Percentiles rank a stretch among this genome's conserved stretches.
phyloP scores from a whole-genome alignment of 345 rosid genomes.

The Populus pruinosa region DNA sequence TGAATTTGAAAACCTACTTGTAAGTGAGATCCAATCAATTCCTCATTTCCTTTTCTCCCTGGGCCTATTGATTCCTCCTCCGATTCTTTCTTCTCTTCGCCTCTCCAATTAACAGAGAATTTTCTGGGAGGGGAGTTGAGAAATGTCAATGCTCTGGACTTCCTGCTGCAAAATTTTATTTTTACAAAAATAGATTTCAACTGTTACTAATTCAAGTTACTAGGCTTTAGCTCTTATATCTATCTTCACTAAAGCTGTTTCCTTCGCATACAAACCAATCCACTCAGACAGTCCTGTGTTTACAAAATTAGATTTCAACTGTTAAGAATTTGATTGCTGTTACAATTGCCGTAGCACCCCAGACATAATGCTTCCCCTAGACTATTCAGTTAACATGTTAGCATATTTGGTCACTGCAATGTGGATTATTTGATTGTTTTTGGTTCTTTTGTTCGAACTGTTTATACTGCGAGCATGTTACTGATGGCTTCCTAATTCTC shows the following conservation, averaged over 20 bases:
- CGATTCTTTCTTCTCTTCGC: neutral
- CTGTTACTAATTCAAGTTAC: neutral
- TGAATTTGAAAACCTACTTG: neutral
- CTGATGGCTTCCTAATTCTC: neutral
- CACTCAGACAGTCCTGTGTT: neutral
- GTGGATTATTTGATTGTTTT: neutral
- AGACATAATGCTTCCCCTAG: neutral
- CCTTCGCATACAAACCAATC: neutral
- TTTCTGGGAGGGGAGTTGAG: neutral
- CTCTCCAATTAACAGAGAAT: neutral
- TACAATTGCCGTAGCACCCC: neutral
- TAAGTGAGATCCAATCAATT: neutral
- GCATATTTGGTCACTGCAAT: neutral
- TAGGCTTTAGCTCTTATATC: neutral
- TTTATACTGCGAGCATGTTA: too few species aligned
- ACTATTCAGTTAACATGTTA: neutral
- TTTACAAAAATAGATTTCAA: neutral
- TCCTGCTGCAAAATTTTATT: neutral
- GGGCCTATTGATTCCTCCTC: neutral
- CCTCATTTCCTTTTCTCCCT: neutral
- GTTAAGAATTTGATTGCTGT: neutral
- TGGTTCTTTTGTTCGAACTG: neutral
- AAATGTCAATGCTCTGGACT: neutral
- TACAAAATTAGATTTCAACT: neutral
- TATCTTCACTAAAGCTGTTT: neutral